phyloP scores from a whole-genome alignment of 2,329 filamentous ascomycete species.

The Cladophialophora carrionii region DNA sequence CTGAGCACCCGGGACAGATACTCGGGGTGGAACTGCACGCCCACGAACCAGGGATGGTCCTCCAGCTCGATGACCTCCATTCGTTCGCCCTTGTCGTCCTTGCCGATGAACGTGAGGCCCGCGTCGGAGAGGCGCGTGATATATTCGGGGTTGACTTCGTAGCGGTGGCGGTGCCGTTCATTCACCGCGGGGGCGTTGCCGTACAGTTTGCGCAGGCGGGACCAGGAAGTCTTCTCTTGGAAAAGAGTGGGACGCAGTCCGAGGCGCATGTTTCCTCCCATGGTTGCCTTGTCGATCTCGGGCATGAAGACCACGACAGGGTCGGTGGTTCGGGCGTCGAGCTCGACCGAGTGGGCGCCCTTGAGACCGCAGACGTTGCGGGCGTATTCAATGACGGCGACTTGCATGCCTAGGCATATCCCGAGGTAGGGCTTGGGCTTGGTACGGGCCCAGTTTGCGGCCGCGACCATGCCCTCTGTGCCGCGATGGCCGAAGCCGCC shows the following conservation, averaged over 20 bases:
- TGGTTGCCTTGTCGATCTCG: conserved; percentile 73
- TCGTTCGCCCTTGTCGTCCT: conserved; percentile 74
- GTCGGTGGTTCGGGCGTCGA: conserved; percentile 61
- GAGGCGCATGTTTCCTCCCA: conserved; percentile 86
- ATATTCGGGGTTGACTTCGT: conserved; percentile 84
- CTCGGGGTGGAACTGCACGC: conserved; percentile 88
- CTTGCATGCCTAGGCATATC: conserved; percentile 89
- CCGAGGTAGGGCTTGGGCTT: conserved; percentile 82
- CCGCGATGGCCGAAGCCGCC: conserved; percentile 82
- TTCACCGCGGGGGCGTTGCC: conserved; percentile 53
- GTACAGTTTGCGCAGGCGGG: conserved; percentile 74
- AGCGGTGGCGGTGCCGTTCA: conserved; percentile 85
- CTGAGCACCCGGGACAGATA: conserved; percentile 75
- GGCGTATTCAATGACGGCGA: conserved; percentile 87
- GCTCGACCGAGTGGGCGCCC: conserved; percentile 60
- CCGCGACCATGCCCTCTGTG: conserved; percentile 86
- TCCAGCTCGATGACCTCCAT: conserved; percentile 84
- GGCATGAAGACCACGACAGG: conserved; percentile 90
- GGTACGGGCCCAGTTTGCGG: conserved; percentile 83
- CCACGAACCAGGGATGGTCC: conserved; percentile 82
- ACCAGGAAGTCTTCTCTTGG: conserved; percentile 76
- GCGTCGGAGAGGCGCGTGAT: conserved; percentile 68
- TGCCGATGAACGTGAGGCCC: conserved; percentile 76
- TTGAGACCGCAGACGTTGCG: conserved; percentile 71
- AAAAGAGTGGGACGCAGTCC: conserved; percentile 75